A percentile compares a stretch with the other conserved stretches of the same genome.
Conservation (phyloP, 2,329 filamentous ascomycete genomes). For the Penicillium sp. region DNA sequence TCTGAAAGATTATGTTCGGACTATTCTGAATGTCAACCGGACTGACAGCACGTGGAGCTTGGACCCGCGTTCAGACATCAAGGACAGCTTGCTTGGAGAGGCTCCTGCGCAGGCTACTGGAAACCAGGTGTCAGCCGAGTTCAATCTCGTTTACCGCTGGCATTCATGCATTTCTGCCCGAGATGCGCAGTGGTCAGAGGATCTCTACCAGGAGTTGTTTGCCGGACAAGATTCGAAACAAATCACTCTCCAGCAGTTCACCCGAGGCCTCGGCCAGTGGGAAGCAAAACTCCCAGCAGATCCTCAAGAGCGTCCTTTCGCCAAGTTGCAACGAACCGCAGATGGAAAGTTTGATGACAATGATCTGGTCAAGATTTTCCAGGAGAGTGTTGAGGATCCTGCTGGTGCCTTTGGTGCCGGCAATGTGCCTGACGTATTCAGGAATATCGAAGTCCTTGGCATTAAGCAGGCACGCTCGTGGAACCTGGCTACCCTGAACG, state of each 20-base stretch:
- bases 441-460: conserved; percentile 62
- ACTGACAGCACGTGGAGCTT: conserved; percentile 62
- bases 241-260: conserved; percentile 42
- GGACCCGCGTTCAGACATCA: conserved; percentile 63
- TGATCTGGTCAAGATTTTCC: conserved; percentile 59
- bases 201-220: conserved; percentile 54
- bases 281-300: conserved; percentile 46
- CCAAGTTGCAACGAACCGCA: conserved; percentile 48
- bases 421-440: conserved; percentile 60
- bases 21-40: conserved; percentile 62
- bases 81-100: conserved; percentile 46
- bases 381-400: conserved; percentile 61
- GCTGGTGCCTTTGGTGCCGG: conserved; percentile 61
- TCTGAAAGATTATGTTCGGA: conserved; percentile 61
- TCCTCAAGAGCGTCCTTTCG: conserved; percentile 53
- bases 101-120: conserved; percentile 59
- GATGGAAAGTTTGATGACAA: conserved; percentile 60
- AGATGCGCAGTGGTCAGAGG: conserved; percentile 64
- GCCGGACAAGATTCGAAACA: conserved; percentile 37
- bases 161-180: conserved; percentile 62
- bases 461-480: conserved; percentile 64
- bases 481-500: conserved; percentile 63
- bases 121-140: conserved; percentile 69
- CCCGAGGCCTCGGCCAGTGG: conserved; percentile 42
- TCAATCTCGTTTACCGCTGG: conserved; percentile 68